phyloP scores from a whole-genome alignment of 805 yeast species.

The Yamadazyma olivae region DNA sequence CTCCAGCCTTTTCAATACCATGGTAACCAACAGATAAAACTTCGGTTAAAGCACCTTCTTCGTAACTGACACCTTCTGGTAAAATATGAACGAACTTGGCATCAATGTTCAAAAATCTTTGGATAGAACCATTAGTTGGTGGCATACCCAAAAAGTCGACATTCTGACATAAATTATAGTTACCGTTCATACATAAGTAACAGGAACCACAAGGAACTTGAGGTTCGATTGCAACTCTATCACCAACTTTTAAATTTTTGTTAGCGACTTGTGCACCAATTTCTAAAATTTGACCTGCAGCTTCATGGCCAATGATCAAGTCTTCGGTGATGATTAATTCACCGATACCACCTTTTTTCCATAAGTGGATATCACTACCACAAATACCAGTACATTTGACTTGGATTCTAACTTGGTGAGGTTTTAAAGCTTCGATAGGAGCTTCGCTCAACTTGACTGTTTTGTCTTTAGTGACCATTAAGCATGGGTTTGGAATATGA shows the following conservation, averaged over 20 bases:
- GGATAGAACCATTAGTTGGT: constrained; percentile 15
- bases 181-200: constrained; percentile 20
- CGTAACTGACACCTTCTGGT: constrained; percentile 21
- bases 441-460: constrained; percentile 14
- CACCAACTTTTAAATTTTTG: constrained; percentile 42
- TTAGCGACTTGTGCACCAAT: constrained; percentile 44
- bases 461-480: constrained; percentile 13
- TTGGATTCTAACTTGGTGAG: constrained; percentile 19
- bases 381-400: constrained; percentile 22
- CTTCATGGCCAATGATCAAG: constrained; percentile 44
- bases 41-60: constrained; percentile 26
- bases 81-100: constrained; percentile 17
- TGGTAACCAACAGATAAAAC: constrained; percentile 23
- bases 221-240: constrained; percentile 53
- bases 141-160: constrained; percentile 18
- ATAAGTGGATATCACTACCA: constrained; percentile 22
- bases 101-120: constrained; percentile 16
- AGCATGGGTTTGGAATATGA: constrained; percentile 15
- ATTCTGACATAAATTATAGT: constrained; percentile 19
- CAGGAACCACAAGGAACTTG: constrained; percentile 49
- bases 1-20: constrained; percentile 19
- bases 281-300: constrained; percentile 46
- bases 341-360: constrained; percentile 22
- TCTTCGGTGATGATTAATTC: constrained; percentile 34
- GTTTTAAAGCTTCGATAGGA: constrained; percentile 11